Conservation (phyloP, 805 yeast genomes). For the Isabelozyma rhagii region DNA sequence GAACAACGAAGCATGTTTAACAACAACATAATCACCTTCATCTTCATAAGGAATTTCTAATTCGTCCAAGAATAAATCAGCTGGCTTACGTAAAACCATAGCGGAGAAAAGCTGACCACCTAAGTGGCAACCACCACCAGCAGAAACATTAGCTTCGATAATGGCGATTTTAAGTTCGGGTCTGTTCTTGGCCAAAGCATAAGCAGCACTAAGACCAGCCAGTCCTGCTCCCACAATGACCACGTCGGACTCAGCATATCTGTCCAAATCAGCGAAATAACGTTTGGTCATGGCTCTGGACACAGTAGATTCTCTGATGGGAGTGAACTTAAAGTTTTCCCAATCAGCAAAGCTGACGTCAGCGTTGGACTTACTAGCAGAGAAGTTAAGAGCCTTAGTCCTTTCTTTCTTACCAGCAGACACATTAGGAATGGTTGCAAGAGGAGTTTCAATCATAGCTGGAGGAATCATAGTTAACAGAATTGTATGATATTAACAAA, state of each 20-base stretch:
- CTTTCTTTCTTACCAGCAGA: constrained; percentile 1
- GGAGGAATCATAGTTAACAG: constrained; percentile 29
- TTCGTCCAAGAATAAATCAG: constrained; percentile 64
- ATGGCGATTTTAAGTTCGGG: constrained; percentile 75
- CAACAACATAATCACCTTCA: constrained; percentile 77
- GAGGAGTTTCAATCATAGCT: constrained; percentile 26
- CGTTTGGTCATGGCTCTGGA: constrained; percentile 78
- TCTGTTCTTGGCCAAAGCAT: constrained; percentile 64
- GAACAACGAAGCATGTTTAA: constrained; percentile 76
- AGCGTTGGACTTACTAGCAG: constrained; percentile 18
- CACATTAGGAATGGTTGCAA: constrained; percentile 4
- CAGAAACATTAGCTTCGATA: constrained; percentile 70
- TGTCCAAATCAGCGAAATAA: constrained; percentile 69
- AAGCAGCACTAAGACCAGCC: constrained; percentile 76
- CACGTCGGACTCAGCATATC: constrained; percentile 70
- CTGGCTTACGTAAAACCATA: constrained; percentile 77
- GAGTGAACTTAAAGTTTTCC: constrained; percentile 65
- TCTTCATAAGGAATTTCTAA: constrained; percentile 67
- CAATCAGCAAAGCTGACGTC: constrained; percentile 49
- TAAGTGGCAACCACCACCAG: constrained; percentile 79
- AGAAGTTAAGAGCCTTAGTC: constrained; percentile 9
- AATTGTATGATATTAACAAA: too few relatives aligned
- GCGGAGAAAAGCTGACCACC: constrained; percentile 78
- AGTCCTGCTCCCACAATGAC: constrained; percentile 79
- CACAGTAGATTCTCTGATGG: constrained; percentile 75